Conservation (phyloP, 78 protist genomes). For the Planoprotostelium fungivorum region DNA sequence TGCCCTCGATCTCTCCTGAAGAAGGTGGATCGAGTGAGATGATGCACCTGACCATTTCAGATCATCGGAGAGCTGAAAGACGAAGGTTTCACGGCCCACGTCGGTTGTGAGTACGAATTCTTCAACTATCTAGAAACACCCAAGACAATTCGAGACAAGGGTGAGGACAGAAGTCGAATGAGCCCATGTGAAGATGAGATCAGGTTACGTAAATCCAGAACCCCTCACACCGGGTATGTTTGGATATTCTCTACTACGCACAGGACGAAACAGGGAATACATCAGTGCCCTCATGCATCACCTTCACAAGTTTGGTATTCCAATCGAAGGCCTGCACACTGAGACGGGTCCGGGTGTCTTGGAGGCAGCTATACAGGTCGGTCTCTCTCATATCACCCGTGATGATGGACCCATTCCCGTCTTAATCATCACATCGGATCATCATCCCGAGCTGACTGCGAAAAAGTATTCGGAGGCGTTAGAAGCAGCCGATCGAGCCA, state of each 20-base stretch:
- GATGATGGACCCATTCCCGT: too few species aligned
- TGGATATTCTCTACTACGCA: constrained; percentile 45
- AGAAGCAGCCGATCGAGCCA: constrained; percentile 55
- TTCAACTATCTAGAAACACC: constrained; percentile 40
- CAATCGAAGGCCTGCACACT: constrained; percentile 58
- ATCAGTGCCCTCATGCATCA: constrained; percentile 6
- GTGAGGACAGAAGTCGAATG: background rate
- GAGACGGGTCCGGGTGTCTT: constrained; percentile 71
- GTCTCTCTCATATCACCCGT: background rate
- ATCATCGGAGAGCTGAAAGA: constrained; percentile 15
- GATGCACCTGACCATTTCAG: background rate
- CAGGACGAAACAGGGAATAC: constrained; percentile 17
- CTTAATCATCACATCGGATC: background rate
- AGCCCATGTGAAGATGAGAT: background rate
- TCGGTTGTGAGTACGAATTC: constrained; percentile 62
- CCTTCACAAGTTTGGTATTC: constrained; percentile 31
- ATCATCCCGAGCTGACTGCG: background rate
- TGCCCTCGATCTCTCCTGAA: constrained; percentile 54
- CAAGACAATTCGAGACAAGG: constrained; percentile 9
- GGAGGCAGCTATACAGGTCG: constrained; percentile 39
- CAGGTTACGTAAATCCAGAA: constrained; percentile 3
- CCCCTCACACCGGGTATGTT: constrained; percentile 61
- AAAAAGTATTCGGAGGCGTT: constrained; percentile 19
- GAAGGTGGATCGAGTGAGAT: background rate
- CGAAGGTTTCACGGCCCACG: constrained; percentile 18